Evolutionary conservation across 164 flowering plant species (phyloP), one percentile per base, ranked within the genome.

Genomic region (Cinnamomum micranthum): DNA sequence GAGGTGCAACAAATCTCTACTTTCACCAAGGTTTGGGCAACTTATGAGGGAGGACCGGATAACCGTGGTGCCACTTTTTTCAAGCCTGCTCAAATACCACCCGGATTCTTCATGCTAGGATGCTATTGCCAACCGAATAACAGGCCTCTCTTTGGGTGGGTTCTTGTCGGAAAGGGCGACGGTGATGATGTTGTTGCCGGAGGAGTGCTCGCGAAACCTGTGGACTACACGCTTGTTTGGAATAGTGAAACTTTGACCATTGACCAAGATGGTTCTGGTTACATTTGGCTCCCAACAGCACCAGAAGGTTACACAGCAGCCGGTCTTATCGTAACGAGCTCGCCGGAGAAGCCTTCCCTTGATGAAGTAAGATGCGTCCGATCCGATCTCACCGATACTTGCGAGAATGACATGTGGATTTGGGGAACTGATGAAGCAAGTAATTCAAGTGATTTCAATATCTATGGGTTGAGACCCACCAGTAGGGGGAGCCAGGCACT

Each of bases 51-150:
- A 0, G 98, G 97, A 47, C 84, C 84, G 14, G 88, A 81, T 41
- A 86, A 89, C 50, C 80, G 74, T 6, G 98, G 98, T 0, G 91
- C 92, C 6, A 80, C 92, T 2, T 86, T 95, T 68, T 92, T 84
- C 71, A 94, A 87, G 71, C 99, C 99, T 0, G 69, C 88, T 0
- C 23, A 75, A 1, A 41, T 93, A 2, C 98, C 97, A 0, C 68
- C 80, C 1, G 99, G 92, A 0, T 95, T 86, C 80, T 85, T 73
- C 73, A 84, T 87, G 86, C 81, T 95, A 5, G 99, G 99, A 3
- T 75, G 77, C 86, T 91, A 89, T 63, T 71, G 81, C 71, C 99
- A 95, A 76, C 87, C 95, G 19, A 93, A 92, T 81, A 85, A 85
- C 82, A 79, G 62, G 41, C 82, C 89, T 13, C 87, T 89, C 19